These are phyloP conservation scores for Camellia japonica DNA, from an alignment of 148 eudicot species.

Conservation along the genomic window DNA sequence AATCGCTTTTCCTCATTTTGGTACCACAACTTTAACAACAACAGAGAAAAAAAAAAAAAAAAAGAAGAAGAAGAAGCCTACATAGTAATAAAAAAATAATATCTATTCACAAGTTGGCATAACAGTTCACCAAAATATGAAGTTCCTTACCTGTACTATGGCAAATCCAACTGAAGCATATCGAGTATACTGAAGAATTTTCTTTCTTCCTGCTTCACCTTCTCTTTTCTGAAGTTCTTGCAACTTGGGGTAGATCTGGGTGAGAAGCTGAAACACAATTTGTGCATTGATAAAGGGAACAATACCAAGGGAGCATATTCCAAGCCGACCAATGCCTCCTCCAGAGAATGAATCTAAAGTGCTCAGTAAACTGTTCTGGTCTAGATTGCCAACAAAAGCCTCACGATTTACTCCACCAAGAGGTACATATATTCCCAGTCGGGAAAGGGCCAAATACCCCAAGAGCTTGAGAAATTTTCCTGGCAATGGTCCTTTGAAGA, in stretches of 20 bases:
- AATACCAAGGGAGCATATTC: constrained; percentile 97
- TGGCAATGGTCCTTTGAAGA: constrained; percentile 99
- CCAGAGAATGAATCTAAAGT: constrained; percentile 98
- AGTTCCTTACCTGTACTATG: constrained; percentile 73
- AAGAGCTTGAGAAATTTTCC: constrained; percentile 92
- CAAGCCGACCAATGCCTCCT: constrained; percentile 98
- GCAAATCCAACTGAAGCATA: constrained; percentile 99
- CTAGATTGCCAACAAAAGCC: constrained; percentile 90
- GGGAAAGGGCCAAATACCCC: constrained; percentile 87
- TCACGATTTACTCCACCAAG: constrained; percentile 98
- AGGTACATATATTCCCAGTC: constrained; percentile 94
- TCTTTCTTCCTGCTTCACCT: constrained; percentile 99
- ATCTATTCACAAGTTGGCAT: background rate
- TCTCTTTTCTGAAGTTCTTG: constrained; percentile 98
- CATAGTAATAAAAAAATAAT: too few species aligned
- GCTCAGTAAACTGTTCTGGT: constrained; percentile 86
- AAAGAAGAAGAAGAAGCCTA: too few species aligned
- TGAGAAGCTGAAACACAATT: constrained; percentile 96
- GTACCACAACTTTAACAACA: too few species aligned
- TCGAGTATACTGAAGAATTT: constrained; percentile 90
- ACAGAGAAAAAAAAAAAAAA: too few species aligned
- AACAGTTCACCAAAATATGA: background rate
- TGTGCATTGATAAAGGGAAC: constrained; percentile 98
- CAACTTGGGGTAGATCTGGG: constrained; percentile 93
- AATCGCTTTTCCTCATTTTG: background rate